Evolutionary conservation across 169 alveolate genomes (phyloP), one percentile per base, ranked within the genome.

Genomic region (Cryptosporidium xiaoi): DNA sequence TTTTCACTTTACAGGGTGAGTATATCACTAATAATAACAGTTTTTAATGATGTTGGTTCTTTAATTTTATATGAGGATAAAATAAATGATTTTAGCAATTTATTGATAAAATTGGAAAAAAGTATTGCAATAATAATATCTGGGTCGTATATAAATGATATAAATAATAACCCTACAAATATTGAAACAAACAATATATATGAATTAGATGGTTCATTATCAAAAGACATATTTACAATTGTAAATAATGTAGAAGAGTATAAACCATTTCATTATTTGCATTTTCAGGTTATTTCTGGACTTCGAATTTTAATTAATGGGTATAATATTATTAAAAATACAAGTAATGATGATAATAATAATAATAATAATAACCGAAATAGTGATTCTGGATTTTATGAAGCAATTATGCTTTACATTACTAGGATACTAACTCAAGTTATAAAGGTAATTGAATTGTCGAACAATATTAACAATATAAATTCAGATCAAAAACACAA

Each of bases 221-320:
- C 84, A 53, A 71, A 29, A 34, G 84, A 71, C 44, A 55, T 71
- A 0, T 71, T 55, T 58, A 71, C 84, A 4, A 10, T 71, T 5
- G 67, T 15, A 71, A 71, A 71, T 36, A 71, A 51, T 3, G 51
- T 44, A 12, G 34, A 53, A 24, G 24, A 24, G 10, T 71, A 71
- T 27, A 20, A 33, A 0, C 84, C 84, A 13, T 56, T 55, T 34
- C 84, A 71, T 36, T 71, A 31, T 24, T 46, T 71, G n/a, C 84
- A 71, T 55, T 53, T 71, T 7, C 84, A 71, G 1, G 48, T 71
- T 24, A 40, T 71, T 16, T 71, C 84, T 33, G 84, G 84, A 27
- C 13, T 71, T 24, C 29, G 60, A 10, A 36, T 34, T 31, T 71
- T 51, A 12, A 1, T 71, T 16, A 71, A 10, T 34, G 24, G 29